Percentiles rank a stretch among this genome's conserved stretches.
These are phyloP conservation scores for Cystobasidium slooffiae DNA, from an alignment of 1,284 basidiomycete species.

Conservation along the genomic window DNA sequence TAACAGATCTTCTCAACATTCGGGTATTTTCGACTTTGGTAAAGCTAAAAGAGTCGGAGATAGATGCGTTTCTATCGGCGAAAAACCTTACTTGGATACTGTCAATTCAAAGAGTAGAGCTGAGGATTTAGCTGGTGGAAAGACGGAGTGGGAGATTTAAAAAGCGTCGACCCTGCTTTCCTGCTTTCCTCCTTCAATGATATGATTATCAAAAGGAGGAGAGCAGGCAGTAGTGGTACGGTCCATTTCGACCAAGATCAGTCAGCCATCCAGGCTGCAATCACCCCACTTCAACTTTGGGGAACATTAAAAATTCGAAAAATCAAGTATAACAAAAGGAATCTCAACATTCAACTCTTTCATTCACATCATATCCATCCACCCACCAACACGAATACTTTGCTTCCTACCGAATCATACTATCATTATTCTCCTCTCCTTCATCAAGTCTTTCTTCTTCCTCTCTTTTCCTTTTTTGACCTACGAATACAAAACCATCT, in stretches of 20 bases:
- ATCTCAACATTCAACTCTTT: slow-evolving; percentile 10
- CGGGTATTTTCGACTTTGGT: slow-evolving; percentile 52
- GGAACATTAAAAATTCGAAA: background rate
- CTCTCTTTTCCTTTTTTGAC: too few species aligned
- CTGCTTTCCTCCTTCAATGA: too few species aligned
- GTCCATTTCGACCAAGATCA: too few species aligned
- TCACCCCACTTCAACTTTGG: too few species aligned
- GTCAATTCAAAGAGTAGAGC: slow-evolving; percentile 61
- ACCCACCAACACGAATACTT: background rate
- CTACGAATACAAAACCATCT: too few species aligned
- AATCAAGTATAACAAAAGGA: background rate
- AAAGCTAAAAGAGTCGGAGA: slow-evolving; percentile 63
- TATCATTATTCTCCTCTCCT: background rate
- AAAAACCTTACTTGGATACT: slow-evolving; percentile 67
- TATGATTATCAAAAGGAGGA: too few species aligned
- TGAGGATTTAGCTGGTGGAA: slow-evolving; percentile 57
- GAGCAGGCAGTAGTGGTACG: too few species aligned
- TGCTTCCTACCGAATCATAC: background rate
- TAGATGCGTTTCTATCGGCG: slow-evolving; percentile 68
- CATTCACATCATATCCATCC: background rate
- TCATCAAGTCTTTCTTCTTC: too few species aligned
- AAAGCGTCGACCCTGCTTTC: background rate
- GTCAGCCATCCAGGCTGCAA: too few species aligned
- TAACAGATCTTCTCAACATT: slow-evolving; percentile 63
- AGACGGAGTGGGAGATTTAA: slow-evolving; percentile 23